A percentile compares a stretch with the other conserved stretches of the same genome.
These are phyloP conservation scores for Nicotiana benthamiana DNA, from an alignment of 257 asterid genomes.

Conservation along the genomic window DNA sequence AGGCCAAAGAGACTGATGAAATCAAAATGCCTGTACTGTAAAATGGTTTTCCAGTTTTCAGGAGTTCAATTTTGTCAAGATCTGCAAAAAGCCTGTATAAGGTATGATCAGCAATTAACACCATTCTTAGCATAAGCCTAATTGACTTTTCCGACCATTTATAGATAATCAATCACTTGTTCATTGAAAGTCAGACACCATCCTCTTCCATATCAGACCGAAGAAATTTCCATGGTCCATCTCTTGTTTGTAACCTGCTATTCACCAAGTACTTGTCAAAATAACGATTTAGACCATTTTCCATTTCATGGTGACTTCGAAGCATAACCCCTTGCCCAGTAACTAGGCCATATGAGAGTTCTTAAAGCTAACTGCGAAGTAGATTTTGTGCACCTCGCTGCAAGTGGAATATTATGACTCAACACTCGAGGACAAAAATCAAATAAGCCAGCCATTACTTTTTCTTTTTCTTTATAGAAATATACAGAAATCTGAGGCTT, in stretches of 20 bases:
- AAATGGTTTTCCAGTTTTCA: background rate
- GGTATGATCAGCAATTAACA: background rate
- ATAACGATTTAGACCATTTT: background rate
- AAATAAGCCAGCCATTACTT: background rate
- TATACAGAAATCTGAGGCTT: background rate
- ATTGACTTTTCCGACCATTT: background rate
- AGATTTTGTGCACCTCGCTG: background rate
- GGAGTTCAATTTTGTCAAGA: background rate
- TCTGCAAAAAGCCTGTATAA: background rate
- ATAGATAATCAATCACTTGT: background rate
- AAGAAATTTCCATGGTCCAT: conserved; percentile 80
- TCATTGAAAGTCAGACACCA: conserved; percentile 14
- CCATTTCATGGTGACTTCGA: background rate
- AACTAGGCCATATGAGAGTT: background rate
- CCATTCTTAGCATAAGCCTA: background rate
- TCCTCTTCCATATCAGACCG: conserved; percentile 40
- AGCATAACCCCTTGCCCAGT: background rate
- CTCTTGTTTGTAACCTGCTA: conserved; percentile 63
- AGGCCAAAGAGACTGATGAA: background rate
- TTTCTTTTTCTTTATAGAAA: background rate
- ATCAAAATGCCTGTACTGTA: background rate
- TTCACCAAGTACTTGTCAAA: conserved; percentile 5
- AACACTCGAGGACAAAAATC: background rate
- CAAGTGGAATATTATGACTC: background rate
- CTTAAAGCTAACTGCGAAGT: background rate